These are phyloP conservation scores for Acanthamoeba healyi DNA, from an alignment of 208 protist genomes.

Conservation along the genomic window DNA sequence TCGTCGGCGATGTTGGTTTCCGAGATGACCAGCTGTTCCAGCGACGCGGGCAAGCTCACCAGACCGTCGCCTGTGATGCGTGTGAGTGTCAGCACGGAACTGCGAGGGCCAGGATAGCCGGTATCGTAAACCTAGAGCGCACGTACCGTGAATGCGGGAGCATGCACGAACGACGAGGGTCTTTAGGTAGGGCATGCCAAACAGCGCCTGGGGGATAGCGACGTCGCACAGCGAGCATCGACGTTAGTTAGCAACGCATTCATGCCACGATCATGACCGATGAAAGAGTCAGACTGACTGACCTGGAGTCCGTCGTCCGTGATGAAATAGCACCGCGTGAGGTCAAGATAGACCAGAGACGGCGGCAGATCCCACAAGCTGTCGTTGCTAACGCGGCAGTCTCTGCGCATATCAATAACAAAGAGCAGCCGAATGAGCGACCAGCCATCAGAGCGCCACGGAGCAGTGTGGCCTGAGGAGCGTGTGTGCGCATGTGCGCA, in stretches of 20 bases:
- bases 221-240: no score
- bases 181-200: background rate
- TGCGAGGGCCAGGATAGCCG: no score
- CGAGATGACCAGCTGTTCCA: slow-evolving; percentile 29
- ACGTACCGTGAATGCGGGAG: slow-evolving; percentile 8
- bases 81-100: no score
- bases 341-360: background rate
- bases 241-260: no score
- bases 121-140: no score
- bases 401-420: no score
- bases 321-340: slow-evolving; percentile 30
- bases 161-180: background rate
- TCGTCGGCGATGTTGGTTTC: slow-evolving; percentile 37
- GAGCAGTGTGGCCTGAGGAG: no score
- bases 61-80: slow-evolving; percentile 26
- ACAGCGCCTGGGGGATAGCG: background rate
- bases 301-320: background rate
- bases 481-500: no score
- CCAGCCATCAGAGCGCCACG: no score
- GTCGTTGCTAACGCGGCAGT: background rate
- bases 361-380: slow-evolving; percentile 44
- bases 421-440: no score
- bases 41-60: slow-evolving; percentile 6
- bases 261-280: no score
- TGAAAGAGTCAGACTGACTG: no score